Base-by-base conservation (phyloP, 768 basidiomycete genomes). In the Rhizopogon vulgaris region DNA sequence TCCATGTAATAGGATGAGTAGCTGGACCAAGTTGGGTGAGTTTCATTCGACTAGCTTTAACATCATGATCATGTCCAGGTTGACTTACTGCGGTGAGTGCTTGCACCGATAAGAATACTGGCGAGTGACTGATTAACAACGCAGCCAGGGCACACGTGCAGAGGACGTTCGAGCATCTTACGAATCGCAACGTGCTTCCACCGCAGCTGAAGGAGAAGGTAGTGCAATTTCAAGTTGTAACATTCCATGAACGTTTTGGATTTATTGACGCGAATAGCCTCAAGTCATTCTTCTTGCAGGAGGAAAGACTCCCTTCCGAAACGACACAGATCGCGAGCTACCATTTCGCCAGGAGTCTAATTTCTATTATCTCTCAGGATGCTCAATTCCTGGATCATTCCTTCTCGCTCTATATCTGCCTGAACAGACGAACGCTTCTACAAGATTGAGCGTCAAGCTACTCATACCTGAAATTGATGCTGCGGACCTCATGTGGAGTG, bases 281-380 rank as follows among this genome's bases (percentile, higher is more conserved):
- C 90, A 91, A 65, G 71, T 87, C 7, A 63, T 89, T 14, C 63
- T 91, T 3, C 69, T 91, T 1, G 78, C 82, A 8, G 87, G 87
- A n/a, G 79, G 78, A 58, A 72, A 69, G 5, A 81, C 78, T 2
- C 72, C 76, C 0, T 90, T 74, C 62, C 73, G 90, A 55, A 81
- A 90, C 63, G 91, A 94, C 63, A 94, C 92, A 10, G 91, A 94
- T 63, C 78, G 90, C 30, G 90, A 92, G 69, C 69, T 90, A 39
- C 64, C 73, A 4, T 90, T 91, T 60, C 76, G 81, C 51, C 75
- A 77, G 61, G 91, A 94, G 68, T 86, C 85, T 60, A 95, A 95
- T 69, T 95, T 95, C 65, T 85, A 79, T 70, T 95, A 92, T 64
- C 75, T 95, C 14, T 80, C 89, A 0, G 93, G 90, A 48, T 92